Evolutionary conservation across 2,329 filamentous ascomycete genomes (phyloP).

Genomic region (Didymosphaeria variabile): DNA sequence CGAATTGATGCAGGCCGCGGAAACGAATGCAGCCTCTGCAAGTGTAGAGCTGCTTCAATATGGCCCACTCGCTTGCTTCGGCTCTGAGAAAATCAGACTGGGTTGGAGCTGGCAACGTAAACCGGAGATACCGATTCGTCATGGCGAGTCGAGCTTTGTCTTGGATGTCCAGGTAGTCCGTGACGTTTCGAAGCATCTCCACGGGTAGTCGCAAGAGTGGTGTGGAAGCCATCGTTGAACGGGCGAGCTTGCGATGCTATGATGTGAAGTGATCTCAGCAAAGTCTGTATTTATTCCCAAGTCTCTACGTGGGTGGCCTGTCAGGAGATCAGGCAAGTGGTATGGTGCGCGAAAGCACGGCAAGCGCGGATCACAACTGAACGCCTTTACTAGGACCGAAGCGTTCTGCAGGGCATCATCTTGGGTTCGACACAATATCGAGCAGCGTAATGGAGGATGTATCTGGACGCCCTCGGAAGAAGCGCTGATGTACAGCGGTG

Average conservation of each 20-base stretch:
- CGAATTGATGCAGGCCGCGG: constrained; percentile 30
- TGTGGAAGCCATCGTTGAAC: constrained; percentile 23
- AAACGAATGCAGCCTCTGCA: constrained; percentile 35
- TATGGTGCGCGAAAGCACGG: constrained; percentile 20
- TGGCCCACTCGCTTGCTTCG: constrained; percentile 33
- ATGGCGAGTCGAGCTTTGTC: constrained; percentile 28
- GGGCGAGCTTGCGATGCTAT: not conserved
- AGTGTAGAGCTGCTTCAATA: constrained; percentile 28
- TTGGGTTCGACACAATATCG: not conserved
- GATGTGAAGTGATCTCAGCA: not conserved
- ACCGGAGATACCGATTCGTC: constrained; percentile 31
- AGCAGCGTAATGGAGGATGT: not conserved
- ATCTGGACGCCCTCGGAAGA: not conserved
- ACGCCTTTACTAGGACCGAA: not conserved
- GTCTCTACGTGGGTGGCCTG: not conserved
- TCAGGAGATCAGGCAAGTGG: constrained; percentile 18
- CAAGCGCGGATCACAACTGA: constrained; percentile 18
- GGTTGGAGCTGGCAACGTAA: constrained; percentile 29
- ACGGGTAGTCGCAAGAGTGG: constrained; percentile 33
- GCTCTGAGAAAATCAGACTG: constrained; percentile 31
- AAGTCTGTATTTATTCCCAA: not conserved
- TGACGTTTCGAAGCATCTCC: constrained; percentile 36
- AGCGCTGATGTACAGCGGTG: not conserved
- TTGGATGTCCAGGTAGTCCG: constrained; percentile 32
- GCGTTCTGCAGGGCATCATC: constrained; percentile 3